Base-by-base conservation (phyloP, 1,284 basidiomycete genomes). In the Apiotrichum akiyoshidainum region DNA sequence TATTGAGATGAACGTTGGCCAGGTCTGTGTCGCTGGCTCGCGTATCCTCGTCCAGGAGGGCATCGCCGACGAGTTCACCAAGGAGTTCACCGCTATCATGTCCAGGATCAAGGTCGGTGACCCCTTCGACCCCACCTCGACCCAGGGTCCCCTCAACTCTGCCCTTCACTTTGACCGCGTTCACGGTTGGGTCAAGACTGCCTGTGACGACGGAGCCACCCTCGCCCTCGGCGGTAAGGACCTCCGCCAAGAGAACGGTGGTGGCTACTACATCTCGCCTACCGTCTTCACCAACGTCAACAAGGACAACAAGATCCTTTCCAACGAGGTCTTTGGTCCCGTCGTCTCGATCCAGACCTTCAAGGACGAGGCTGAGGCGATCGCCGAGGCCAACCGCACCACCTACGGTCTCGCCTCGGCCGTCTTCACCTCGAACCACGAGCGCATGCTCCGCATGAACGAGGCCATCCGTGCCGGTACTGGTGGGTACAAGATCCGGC, bases 121-220 rank as follows among this genome's bases (percentile, higher is more conserved):
- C 71, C 90, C 88, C 0, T 86, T 89, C 67, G 86, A 91, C 69
- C 86, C 88, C 48, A 79, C 80, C 46, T 85, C 83, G 17, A 84
- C 84, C 52, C 89, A 86, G 46, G 92, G 92, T 2, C 92, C 92
- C 22, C 81, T 94, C 70, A 86, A 92, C 45, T 91, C 89, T 21
- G 88, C 88, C 72, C 79, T 78, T 19, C 94, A 98, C 77, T 90
- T 88, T 68, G 91, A 96, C 75, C 87, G 88, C 64, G 86, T 98
- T 52, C 88, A 90, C 84, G 80, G 80, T 17, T 97, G 93, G 76
- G 94, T 99, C 68, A 88, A 94, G 68, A 82, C 83, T 1, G 95
- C 93, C 40, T 90, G 89, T 77, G 73, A 84, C 64, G 87, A 90
- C 71, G 94, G 94, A n/a, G 94, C 94, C 22, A 88, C 84, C 65